These are phyloP conservation scores for Schizothecium vesticola DNA, from an alignment of 495 filamentous ascomycete species.

Conservation along the genomic window DNA sequence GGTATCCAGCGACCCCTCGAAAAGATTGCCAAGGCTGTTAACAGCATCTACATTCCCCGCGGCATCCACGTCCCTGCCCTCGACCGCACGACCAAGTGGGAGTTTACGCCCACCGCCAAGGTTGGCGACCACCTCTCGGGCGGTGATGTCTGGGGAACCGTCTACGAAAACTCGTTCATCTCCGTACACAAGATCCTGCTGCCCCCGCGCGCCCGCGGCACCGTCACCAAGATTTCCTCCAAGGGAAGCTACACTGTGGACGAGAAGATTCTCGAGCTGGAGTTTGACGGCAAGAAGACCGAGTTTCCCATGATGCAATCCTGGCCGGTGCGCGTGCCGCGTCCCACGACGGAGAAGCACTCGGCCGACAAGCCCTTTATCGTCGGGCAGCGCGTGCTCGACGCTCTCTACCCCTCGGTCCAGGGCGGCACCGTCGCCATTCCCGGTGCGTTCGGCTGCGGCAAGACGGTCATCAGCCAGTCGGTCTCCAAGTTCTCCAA, in stretches of 20 bases:
- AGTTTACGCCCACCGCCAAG: slow-evolving; percentile 85
- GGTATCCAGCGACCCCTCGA: slow-evolving; percentile 94
- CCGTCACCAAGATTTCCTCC: slow-evolving; percentile 81
- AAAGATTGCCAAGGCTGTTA: slow-evolving; percentile 66
- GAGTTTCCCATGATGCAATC: slow-evolving; percentile 96
- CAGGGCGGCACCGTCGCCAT: slow-evolving; percentile 98
- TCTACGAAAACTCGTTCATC: slow-evolving; percentile 94
- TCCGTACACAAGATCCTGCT: slow-evolving; percentile 91
- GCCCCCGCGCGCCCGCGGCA: slow-evolving; percentile 85
- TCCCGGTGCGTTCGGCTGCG: slow-evolving; percentile 96
- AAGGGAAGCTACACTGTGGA: slow-evolving; percentile 92
- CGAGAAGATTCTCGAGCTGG: slow-evolving; percentile 90
- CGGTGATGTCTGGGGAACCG: slow-evolving; percentile 88
- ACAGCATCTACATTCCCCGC: slow-evolving; percentile 94
- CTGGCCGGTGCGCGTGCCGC: slow-evolving; percentile 97
- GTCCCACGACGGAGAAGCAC: slow-evolving; percentile 84
- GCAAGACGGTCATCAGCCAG: slow-evolving; percentile 98
- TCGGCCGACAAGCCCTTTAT: slow-evolving; percentile 84
- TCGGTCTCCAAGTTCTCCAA: slow-evolving; percentile 99
- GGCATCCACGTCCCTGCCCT: slow-evolving; percentile 87
- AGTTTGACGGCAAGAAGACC: slow-evolving; percentile 93
- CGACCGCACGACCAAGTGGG: slow-evolving; percentile 86
- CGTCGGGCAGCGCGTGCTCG: slow-evolving; percentile 92
- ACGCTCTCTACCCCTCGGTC: slow-evolving; percentile 96
- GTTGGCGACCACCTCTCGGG: slow-evolving; percentile 95